These are phyloP conservation scores for Dactylonectria estremocensis DNA, from an alignment of 2,329 filamentous ascomycete genomes.

Conservation along the genomic window DNA sequence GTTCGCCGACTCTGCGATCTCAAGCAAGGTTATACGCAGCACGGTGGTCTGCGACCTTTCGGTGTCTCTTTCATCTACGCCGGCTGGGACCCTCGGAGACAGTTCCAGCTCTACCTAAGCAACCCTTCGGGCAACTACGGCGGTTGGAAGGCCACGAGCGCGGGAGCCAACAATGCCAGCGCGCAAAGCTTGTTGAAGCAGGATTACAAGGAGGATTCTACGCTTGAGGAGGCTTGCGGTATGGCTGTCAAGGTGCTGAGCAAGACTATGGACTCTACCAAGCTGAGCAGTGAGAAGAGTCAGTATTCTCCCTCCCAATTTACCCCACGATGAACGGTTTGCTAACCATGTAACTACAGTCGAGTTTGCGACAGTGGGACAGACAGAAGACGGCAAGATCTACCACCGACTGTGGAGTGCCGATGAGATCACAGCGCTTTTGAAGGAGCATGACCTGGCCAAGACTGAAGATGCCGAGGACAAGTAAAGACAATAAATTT, in stretches of 20 bases:
- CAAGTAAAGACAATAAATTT: conserved; percentile 61
- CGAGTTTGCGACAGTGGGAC: conserved; percentile 97
- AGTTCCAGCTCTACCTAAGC: conserved; percentile 99
- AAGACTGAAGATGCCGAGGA: conserved; percentile 85
- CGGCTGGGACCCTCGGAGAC: conserved; percentile 93
- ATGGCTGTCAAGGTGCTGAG: conserved; percentile 99
- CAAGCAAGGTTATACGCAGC: conserved; percentile 99
- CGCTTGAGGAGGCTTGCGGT: conserved; percentile 94
- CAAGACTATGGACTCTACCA: conserved; percentile 99
- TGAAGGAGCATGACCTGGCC: conserved; percentile 96
- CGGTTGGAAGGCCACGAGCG: conserved; percentile 98
- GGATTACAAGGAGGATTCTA: conserved; percentile 99
- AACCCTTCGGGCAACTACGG: conserved; percentile 99
- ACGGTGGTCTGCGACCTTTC: conserved; percentile 97
- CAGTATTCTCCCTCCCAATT: conserved; percentile 55
- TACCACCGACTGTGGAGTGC: conserved; percentile 98
- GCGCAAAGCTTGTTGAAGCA: conserved; percentile 98
- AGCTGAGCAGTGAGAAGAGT: conserved; percentile 99
- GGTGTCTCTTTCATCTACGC: conserved; percentile 99
- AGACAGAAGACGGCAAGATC: conserved; percentile 94
- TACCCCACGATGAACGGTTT: background rate
- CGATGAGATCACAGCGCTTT: conserved; percentile 93
- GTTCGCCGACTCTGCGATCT: conserved; percentile 96
- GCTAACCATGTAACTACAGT: conserved; percentile 68
- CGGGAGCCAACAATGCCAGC: conserved; percentile 97